Evolutionary conservation across 106 monocot genomes (phyloP), one percentile per base, ranked within the genome.

Genomic region (Xerophyta viscosa): DNA sequence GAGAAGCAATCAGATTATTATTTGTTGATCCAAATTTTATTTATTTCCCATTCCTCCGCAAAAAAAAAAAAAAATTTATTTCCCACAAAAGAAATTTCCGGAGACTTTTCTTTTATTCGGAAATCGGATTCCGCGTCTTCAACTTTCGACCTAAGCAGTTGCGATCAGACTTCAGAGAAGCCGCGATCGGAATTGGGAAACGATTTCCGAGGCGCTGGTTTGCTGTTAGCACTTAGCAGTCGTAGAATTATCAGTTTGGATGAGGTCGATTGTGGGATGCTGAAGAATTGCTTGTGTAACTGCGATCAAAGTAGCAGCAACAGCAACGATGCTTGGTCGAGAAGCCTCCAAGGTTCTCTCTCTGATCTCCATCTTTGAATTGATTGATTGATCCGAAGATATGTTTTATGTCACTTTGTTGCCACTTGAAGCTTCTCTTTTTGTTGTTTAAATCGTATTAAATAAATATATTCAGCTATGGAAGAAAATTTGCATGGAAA

Each of bases 401-500:
- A 3, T 23, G 7, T 4, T 20, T 3, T 21, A 24, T 18, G 17
- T 36, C 13, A 20, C 19, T 37, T 56, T 21, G 22, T 56, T 8
- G n/a, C n/a, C n/a, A n/a, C n/a, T 36, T 27, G 5, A 14, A 12
- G 12, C 18, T n/a, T 1, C 3, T 53, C 6, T 28, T 14, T 53
- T 29, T 53, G 11, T 11, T 11, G 12, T 14, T 28, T 53, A 15
- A 29, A 24, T 46, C 37, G 43, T 60, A 3, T n/a, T 39, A 12
- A 15, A 39, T 2, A 7, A 39, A 12, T 39, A 1, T 10, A 39
- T 39, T 46, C 48, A 82, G 82, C 33, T 82, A 41, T 72, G 76
- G 82, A 73, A 62, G 56, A 77, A 28, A 61, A 44, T 77, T 27
- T 60, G 47, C 59, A 36, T 28, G 65, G 82, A 82, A 56, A 61